Evolutionary conservation across 2,329 filamentous ascomycete species (phyloP).

Genomic region (Coniella lustricola): DNA sequence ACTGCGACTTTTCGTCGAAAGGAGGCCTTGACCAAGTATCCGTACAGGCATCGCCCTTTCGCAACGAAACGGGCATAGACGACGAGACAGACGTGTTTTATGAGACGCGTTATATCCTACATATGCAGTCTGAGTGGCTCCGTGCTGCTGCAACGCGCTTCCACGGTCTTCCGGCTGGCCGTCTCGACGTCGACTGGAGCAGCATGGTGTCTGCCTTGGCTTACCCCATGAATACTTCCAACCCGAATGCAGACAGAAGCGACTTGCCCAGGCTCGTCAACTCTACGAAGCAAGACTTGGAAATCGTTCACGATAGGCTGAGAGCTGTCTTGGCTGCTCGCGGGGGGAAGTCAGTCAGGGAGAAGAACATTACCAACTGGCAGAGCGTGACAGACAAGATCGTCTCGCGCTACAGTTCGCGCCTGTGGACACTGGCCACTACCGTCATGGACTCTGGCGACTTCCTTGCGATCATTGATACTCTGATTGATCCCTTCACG

Average conservation of each 20-base stretch:
- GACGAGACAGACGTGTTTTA: neutral
- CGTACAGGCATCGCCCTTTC: conserved; percentile 20
- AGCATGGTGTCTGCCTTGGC: conserved; percentile 44
- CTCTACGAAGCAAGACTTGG: conserved; percentile 16
- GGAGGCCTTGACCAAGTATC: conserved; percentile 31
- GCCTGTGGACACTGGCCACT: conserved; percentile 37
- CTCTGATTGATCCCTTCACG: conserved; percentile 33
- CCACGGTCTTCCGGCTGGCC: conserved; percentile 34
- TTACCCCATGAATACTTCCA: conserved; percentile 43
- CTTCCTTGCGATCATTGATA: conserved; percentile 30
- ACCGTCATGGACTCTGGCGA: conserved; percentile 20
- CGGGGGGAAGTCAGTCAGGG: conserved; percentile 23
- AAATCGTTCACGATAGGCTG: conserved; percentile 25
- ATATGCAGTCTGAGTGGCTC: conserved; percentile 26
- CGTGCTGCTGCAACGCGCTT: conserved; percentile 38
- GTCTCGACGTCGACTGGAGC: conserved; percentile 39
- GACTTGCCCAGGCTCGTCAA: conserved; percentile 22
- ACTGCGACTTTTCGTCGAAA: conserved; percentile 50
- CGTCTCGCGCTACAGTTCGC: conserved; percentile 51
- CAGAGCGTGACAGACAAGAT: conserved; percentile 61
- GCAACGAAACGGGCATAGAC: conserved; percentile 18
- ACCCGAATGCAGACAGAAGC: conserved; percentile 24
- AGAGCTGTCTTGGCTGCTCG: conserved; percentile 18
- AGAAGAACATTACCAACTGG: conserved; percentile 49
- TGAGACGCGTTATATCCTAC: neutral